Conservation (phyloP, 331 rosid genomes). For the Dryas integrifolia region DNA sequence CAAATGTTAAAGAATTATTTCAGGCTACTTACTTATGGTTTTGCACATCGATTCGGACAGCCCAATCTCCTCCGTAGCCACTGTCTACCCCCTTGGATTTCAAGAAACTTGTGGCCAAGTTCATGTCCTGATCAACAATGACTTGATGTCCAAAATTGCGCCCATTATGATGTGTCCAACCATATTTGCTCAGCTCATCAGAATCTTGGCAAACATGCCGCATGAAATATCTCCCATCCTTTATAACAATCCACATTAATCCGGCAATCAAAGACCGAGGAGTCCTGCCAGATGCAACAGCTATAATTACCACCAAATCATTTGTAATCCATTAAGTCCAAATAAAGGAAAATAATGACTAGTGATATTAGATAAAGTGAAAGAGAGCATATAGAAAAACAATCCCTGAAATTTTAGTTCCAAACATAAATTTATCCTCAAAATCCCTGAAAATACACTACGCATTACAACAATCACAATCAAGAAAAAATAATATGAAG, state of each 20-base stretch:
- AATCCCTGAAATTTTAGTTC: background rate
- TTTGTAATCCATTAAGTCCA: slow-evolving; percentile 5
- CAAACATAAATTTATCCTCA: background rate
- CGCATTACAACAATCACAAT: background rate
- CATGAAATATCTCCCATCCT: slow-evolving; percentile 57
- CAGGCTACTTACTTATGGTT: slow-evolving; percentile 48
- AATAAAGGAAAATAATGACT: background rate
- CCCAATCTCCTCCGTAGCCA: slow-evolving; percentile 99
- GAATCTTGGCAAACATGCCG: slow-evolving; percentile 70
- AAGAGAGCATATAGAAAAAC: background rate
- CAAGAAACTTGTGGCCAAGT: slow-evolving; percentile 67
- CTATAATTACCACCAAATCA: slow-evolving; percentile 14
- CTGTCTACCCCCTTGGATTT: slow-evolving; percentile 74
- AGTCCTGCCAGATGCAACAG: slow-evolving; percentile 52
- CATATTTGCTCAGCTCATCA: slow-evolving; percentile 48
- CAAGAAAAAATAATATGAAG: background rate
- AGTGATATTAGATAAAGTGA: background rate
- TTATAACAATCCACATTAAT: slow-evolving; percentile 50
- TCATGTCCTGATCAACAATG: slow-evolving; percentile 70
- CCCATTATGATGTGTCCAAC: slow-evolving; percentile 56
- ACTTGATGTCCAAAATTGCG: slow-evolving; percentile 75
- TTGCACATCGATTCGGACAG: slow-evolving; percentile 61
- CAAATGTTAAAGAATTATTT: slow-evolving; percentile 5
- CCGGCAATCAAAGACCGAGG: slow-evolving; percentile 88
- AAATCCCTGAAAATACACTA: background rate